phyloP scores from a whole-genome alignment of 495 filamentous ascomycete species.

The Podospora didyma region DNA sequence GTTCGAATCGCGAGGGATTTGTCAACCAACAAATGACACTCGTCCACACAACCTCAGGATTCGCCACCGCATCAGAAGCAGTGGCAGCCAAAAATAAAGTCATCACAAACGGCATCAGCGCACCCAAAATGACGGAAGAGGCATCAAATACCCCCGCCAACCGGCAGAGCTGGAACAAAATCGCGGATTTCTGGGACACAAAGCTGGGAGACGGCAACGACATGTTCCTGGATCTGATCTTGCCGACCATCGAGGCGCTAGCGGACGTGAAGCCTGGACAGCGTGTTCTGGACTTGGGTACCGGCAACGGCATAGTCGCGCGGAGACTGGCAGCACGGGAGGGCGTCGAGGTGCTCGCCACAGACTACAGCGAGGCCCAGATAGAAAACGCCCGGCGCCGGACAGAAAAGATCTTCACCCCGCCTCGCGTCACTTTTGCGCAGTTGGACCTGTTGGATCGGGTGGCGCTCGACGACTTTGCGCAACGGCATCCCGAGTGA shows the following conservation, averaged over 20 bases:
- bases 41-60: too few relatives aligned
- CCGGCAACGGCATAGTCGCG: background rate
- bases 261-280: background rate
- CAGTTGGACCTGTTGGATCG: background rate
- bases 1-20: too few relatives aligned
- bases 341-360: background rate
- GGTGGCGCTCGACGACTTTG: background rate
- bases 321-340: background rate
- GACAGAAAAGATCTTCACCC: background rate
- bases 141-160: too few relatives aligned
- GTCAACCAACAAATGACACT: too few relatives aligned
- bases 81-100: too few relatives aligned
- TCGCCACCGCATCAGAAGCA: too few relatives aligned
- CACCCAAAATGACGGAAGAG: too few relatives aligned
- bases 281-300: background rate
- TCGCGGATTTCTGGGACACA: background rate
- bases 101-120: too few relatives aligned
- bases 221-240: background rate
- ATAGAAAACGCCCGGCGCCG: background rate
- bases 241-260: background rate
- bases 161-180: background rate
- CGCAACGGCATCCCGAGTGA: background rate
- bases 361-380: background rate
- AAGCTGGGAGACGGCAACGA: background rate
- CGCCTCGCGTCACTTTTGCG: background rate